A percentile compares a stretch with the other conserved stretches of the same genome.
Evolutionary conservation across 2,329 filamentous ascomycete genomes (phyloP).

Genomic region (Paecilomyces sp.): DNA sequence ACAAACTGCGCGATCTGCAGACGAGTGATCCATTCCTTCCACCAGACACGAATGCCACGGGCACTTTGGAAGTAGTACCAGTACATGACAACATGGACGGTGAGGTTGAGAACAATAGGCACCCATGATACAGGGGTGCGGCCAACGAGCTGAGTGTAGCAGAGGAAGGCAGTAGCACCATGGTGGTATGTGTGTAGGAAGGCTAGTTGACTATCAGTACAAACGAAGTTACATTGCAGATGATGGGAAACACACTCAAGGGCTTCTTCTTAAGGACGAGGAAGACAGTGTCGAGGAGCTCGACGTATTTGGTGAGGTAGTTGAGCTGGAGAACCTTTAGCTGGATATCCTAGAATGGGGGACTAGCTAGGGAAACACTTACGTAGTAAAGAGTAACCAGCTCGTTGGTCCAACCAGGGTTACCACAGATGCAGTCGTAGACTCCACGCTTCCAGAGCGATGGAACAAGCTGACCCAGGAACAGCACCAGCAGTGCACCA

Average conservation of each 20-base stretch:
- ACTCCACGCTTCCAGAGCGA: slow-evolving; percentile 70
- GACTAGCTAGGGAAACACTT: slow-evolving; percentile 31
- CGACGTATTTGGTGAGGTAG: slow-evolving; percentile 91
- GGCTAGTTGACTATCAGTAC: slow-evolving; percentile 26
- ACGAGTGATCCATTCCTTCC: slow-evolving; percentile 96
- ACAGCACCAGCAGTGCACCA: slow-evolving; percentile 65
- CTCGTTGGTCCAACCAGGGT: slow-evolving; percentile 81
- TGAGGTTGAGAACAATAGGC: slow-evolving; percentile 77
- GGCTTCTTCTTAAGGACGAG: slow-evolving; percentile 97
- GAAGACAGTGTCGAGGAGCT: slow-evolving; percentile 86
- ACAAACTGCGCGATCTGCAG: slow-evolving; percentile 92
- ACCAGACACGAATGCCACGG: slow-evolving; percentile 85
- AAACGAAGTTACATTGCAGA: background rate
- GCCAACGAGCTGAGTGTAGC: slow-evolving; percentile 87
- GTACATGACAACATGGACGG: slow-evolving; percentile 94
- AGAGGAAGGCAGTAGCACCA: slow-evolving; percentile 83
- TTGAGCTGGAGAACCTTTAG: slow-evolving; percentile 57
- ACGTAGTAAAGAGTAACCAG: slow-evolving; percentile 89
- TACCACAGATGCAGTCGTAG: slow-evolving; percentile 71
- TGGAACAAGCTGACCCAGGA: slow-evolving; percentile 76
- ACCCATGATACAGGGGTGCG: slow-evolving; percentile 87
- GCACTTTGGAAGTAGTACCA: slow-evolving; percentile 98
- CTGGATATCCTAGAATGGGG: no score
- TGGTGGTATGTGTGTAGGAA: slow-evolving; percentile 98
- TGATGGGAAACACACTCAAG: slow-evolving; percentile 41